These are phyloP conservation scores for Acacia confusa DNA, from an alignment of 306 rosid genomes.

Conservation along the genomic window DNA sequence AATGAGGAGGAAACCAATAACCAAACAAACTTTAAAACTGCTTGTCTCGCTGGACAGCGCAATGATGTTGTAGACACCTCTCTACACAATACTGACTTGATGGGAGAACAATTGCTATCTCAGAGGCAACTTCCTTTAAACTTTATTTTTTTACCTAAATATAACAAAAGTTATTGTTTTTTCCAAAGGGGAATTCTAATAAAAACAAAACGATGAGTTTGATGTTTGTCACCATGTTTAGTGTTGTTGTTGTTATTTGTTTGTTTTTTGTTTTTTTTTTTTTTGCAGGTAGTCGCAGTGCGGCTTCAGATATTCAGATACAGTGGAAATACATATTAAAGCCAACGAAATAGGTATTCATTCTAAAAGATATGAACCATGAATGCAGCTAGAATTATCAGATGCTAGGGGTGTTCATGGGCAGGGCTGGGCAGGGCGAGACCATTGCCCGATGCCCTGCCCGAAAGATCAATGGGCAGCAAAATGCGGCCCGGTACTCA, in stretches of 20 bases:
- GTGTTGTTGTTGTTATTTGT: too few relatives aligned
- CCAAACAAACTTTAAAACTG: conserved; percentile 17
- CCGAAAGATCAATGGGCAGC: too few relatives aligned
- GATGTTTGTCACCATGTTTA: background rate
- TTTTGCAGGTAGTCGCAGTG: background rate
- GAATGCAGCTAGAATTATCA: conserved; percentile 23
- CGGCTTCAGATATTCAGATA: background rate
- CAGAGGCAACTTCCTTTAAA: conserved; percentile 35
- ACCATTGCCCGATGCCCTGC: too few relatives aligned
- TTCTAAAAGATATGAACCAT: conserved; percentile 25
- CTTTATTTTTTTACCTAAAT: background rate
- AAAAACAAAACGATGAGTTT: background rate
- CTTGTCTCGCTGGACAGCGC: background rate
- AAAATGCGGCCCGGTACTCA: too few relatives aligned
- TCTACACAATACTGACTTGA: background rate
- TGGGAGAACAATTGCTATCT: background rate
- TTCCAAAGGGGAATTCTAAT: background rate
- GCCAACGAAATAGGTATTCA: background rate
- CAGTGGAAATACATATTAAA: background rate
- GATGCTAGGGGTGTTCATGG: too few relatives aligned
- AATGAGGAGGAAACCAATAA: conserved; percentile 17
- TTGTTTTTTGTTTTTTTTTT: too few relatives aligned
- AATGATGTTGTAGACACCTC: conserved; percentile 7
- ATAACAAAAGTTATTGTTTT: background rate
- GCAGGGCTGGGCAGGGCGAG: too few relatives aligned